A percentile compares a stretch with the other conserved stretches of the same genome.
These are phyloP conservation scores for Mortierella sp. DNA, from an alignment of 371 early-diverging fungal genomes.

Conservation along the genomic window DNA sequence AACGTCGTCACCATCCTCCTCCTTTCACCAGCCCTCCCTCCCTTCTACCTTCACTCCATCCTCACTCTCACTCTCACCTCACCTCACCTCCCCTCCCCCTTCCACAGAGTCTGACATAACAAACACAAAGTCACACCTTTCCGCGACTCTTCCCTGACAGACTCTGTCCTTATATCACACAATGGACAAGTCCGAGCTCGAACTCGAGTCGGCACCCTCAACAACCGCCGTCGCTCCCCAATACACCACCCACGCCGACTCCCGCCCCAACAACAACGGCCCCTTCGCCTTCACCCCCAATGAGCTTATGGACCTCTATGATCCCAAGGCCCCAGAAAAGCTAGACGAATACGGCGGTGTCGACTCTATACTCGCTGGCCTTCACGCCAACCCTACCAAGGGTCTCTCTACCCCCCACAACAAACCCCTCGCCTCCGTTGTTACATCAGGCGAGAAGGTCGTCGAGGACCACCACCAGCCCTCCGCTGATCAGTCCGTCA, in stretches of 20 bases:
- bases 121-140: background rate
- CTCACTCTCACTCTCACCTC: too few relatives aligned
- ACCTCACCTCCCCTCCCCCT: background rate
- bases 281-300: constrained; percentile 68
- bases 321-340: constrained; percentile 69
- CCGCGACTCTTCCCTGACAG: constrained; percentile 4
- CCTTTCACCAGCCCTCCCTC: background rate
- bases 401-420: constrained; percentile 61
- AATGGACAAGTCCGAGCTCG: constrained; percentile 38
- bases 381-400: constrained; percentile 62
- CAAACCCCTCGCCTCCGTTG: constrained; percentile 34
- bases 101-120: constrained; percentile 10
- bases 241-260: constrained; percentile 14
- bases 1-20: background rate
- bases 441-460: constrained; percentile 25
- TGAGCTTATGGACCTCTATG: constrained; percentile 66
- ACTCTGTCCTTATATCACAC: constrained; percentile 3
- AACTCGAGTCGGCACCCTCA: constrained; percentile 10
- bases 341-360: constrained; percentile 65
- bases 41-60: background rate
- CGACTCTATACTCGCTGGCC: constrained; percentile 66
- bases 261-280: constrained; percentile 54
- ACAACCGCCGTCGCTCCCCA: constrained; percentile 14
- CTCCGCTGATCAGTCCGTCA: constrained; percentile 26
- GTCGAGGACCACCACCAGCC: constrained; percentile 22